These are phyloP conservation scores for Barnettozyma vustinii DNA, from an alignment of 805 yeast species.

Conservation along the genomic window DNA sequence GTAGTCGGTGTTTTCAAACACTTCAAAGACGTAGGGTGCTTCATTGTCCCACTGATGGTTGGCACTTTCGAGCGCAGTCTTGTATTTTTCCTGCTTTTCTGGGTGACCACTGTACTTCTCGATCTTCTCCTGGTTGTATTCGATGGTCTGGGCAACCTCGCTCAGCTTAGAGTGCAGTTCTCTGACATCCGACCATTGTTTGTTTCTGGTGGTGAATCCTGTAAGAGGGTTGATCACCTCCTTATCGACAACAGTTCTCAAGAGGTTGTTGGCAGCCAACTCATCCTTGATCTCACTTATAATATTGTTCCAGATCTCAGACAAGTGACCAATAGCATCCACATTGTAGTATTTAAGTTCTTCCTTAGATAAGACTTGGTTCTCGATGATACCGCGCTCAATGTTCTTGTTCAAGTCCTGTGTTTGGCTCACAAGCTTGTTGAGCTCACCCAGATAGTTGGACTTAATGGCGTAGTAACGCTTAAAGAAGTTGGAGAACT, in stretches of 20 bases:
- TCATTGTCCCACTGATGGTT: slow-evolving; percentile 67
- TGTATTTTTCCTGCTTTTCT: slow-evolving; percentile 28
- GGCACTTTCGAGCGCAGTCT: slow-evolving; percentile 36
- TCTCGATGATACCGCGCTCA: slow-evolving; percentile 29
- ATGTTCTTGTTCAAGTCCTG: slow-evolving; percentile 31
- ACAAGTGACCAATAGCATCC: slow-evolving; percentile 41
- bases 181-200: slow-evolving; percentile 50
- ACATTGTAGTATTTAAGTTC: slow-evolving; percentile 43
- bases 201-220: slow-evolving; percentile 47
- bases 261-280: slow-evolving; percentile 43
- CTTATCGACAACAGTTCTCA: slow-evolving; percentile 40
- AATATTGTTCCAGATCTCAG: slow-evolving; percentile 40
- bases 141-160: slow-evolving; percentile 39
- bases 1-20: slow-evolving; percentile 68
- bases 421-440: slow-evolving; percentile 16
- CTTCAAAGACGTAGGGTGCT: slow-evolving; percentile 72
- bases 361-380: slow-evolving; percentile 37
- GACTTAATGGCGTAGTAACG: slow-evolving; percentile 29
- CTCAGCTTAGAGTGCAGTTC: slow-evolving; percentile 36
- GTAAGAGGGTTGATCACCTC: slow-evolving; percentile 54
- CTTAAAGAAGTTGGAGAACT: slow-evolving; percentile 56
- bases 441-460: slow-evolving; percentile 18
- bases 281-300: slow-evolving; percentile 40
- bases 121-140: slow-evolving; percentile 35
- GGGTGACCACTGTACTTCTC: slow-evolving; percentile 29